Evolutionary conservation across 192 early-diverging fungal species (phyloP).

Genomic region (Phlyctochytrium arcticum): DNA sequence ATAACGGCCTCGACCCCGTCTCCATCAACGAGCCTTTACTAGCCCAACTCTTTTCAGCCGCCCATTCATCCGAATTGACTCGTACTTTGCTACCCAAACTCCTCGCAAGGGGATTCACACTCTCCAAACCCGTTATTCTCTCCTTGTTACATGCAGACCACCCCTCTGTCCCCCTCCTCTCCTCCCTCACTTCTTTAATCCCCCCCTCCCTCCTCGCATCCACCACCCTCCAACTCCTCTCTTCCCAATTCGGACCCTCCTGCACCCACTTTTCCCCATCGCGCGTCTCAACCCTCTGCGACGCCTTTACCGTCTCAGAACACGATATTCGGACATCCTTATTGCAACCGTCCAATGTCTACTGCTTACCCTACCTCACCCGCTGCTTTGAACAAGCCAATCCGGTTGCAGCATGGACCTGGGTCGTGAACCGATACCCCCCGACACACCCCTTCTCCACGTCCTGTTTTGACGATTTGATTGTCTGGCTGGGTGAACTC

Average conservation of each 20-base stretch:
- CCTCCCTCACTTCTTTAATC: neutral
- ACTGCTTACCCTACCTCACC: slow-evolving; percentile 5
- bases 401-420: slow-evolving; percentile 10
- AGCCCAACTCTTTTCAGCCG: neutral
- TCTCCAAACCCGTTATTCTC: neutral
- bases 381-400: slow-evolving; percentile 23
- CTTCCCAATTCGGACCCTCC: slow-evolving; percentile 1
- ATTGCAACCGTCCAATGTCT: slow-evolving; percentile 1
- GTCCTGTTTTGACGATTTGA: slow-evolving; percentile 7
- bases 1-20: slow-evolving; percentile 10
- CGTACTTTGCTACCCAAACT: neutral
- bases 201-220: slow-evolving; percentile 3
- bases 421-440: slow-evolving; percentile 12
- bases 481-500: slow-evolving; percentile 15
- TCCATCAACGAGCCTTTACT: slow-evolving; percentile 19
- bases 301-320: neutral
- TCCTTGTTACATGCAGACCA: neutral
- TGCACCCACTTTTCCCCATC: neutral
- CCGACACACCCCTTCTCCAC: neutral
- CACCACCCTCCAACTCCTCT: neutral
- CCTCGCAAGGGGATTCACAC: slow-evolving; percentile 14
- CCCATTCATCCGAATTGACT: neutral
- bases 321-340: neutral
- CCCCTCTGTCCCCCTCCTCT: neutral
- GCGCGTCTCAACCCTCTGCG: neutral